Percentiles rank a stretch among this genome's conserved stretches.
These are phyloP conservation scores for Nymphaea thermarum DNA, from an alignment of 164 flowering plant genomes.

Conservation along the genomic window DNA sequence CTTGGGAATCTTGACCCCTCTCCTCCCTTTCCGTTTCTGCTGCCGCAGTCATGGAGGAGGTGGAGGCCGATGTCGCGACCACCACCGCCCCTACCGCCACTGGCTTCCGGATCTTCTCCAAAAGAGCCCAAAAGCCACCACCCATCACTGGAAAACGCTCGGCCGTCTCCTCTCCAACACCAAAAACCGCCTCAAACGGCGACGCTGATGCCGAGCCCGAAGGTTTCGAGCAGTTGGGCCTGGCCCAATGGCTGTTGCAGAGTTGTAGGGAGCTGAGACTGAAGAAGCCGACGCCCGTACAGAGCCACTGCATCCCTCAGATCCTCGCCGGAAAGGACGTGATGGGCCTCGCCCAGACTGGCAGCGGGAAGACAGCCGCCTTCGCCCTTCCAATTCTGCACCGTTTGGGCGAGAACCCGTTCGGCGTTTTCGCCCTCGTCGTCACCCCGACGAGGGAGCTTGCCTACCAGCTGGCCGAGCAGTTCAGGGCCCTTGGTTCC, in stretches of 20 bases:
- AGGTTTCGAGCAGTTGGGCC: conserved; percentile 24
- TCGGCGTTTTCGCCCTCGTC: conserved; percentile 74
- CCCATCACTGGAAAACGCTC: not conserved
- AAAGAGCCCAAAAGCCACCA: not conserved
- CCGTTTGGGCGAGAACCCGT: conserved; percentile 54
- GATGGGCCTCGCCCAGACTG: conserved; percentile 81
- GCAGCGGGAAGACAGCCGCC: conserved; percentile 92
- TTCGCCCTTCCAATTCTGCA: conserved; percentile 86
- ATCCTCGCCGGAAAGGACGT: conserved; percentile 74
- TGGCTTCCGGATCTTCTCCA: not conserved
- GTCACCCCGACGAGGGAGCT: conserved; percentile 90
- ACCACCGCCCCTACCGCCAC: not conserved
- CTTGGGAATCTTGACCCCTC: not conserved
- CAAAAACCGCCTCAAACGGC: not conserved
- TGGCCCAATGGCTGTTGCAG: conserved; percentile 52
- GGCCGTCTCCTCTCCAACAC: not conserved
- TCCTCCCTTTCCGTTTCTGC: not conserved
- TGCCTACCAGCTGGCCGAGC: conserved; percentile 88
- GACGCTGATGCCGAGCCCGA: not conserved
- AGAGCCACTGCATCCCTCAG: conserved; percentile 68
- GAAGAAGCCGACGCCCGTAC: conserved; percentile 65
- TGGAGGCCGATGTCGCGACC: not conserved
- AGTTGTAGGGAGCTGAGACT: conserved; percentile 77
- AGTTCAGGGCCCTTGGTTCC: conserved; percentile 77
- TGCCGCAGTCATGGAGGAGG: not conserved